phyloP scores from a whole-genome alignment of 2,329 filamentous ascomycete species.

The Colletotrichum aenigma region DNA sequence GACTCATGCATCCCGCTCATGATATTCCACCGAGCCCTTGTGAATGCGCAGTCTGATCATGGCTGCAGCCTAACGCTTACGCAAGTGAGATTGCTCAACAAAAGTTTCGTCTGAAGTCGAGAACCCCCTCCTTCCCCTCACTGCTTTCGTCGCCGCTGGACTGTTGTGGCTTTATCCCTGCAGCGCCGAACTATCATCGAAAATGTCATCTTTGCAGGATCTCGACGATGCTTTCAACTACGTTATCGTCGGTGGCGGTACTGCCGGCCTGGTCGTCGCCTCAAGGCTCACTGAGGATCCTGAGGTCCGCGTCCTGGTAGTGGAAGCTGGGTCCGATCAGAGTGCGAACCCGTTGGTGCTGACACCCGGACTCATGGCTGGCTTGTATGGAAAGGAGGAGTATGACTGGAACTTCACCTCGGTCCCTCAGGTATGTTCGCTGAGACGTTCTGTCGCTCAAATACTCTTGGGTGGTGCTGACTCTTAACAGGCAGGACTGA shows the following conservation, averaged over 20 bases:
- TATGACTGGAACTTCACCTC: slow-evolving; percentile 29
- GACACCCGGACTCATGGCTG: slow-evolving; percentile 21
- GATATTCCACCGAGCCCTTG: not conserved
- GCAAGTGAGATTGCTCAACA: not conserved
- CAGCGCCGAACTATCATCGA: not conserved
- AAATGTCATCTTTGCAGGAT: not conserved
- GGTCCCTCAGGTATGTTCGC: slow-evolving; percentile 4
- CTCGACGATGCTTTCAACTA: slow-evolving; percentile 23
- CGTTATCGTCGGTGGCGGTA: slow-evolving; percentile 35
- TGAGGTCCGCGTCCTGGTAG: slow-evolving; percentile 24
- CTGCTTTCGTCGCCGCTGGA: not conserved
- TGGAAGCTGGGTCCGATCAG: slow-evolving; percentile 28
- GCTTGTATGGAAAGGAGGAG: slow-evolving; percentile 22
- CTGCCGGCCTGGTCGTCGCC: slow-evolving; percentile 35
- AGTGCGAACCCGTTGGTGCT: slow-evolving; percentile 21
- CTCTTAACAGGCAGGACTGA: slow-evolving; percentile 19
- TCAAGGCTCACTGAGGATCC: slow-evolving; percentile 31
- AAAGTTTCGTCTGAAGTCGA: not conserved
- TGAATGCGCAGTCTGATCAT: not conserved
- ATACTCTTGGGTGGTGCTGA: not conserved
- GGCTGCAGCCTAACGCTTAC: not conserved
- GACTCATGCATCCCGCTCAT: not conserved
- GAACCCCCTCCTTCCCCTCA: not conserved
- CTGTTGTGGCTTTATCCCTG: not conserved
- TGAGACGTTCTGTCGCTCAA: not conserved